Evolutionary conservation across 2,329 filamentous ascomycete genomes (phyloP).

Genomic region (Magnaporthales sp.): DNA sequence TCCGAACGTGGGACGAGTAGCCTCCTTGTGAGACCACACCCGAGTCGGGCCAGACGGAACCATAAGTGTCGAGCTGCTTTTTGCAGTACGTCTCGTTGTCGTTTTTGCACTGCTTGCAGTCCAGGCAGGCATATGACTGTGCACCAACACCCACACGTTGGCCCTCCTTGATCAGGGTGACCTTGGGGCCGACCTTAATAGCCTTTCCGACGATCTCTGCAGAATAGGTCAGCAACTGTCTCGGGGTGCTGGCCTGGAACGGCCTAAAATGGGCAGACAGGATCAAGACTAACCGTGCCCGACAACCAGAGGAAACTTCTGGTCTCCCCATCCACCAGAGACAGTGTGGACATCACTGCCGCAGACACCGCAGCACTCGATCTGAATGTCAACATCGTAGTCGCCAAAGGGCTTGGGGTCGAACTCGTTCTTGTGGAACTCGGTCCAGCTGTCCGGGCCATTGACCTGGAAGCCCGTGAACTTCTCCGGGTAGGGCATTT

Average conservation of each 20-base stretch:
- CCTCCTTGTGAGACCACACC: slow-evolving; percentile 53
- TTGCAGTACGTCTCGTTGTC: slow-evolving; percentile 62
- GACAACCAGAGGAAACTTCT: slow-evolving; percentile 55
- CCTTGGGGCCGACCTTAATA: slow-evolving; percentile 56
- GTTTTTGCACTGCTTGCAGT: slow-evolving; percentile 56
- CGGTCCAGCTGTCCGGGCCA: slow-evolving; percentile 42
- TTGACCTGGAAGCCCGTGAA: slow-evolving; percentile 54
- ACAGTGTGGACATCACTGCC: slow-evolving; percentile 66
- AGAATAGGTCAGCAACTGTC: neutral
- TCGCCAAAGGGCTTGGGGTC: slow-evolving; percentile 80
- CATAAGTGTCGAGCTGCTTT: slow-evolving; percentile 53
- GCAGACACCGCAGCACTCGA: slow-evolving; percentile 72
- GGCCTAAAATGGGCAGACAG: too few relatives aligned
- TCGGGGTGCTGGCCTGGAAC: neutral
- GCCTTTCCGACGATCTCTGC: slow-evolving; percentile 62
- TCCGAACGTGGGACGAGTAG: slow-evolving; percentile 26
- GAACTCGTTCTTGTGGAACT: slow-evolving; percentile 66
- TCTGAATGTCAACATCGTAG: slow-evolving; percentile 80
- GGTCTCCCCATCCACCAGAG: slow-evolving; percentile 57
- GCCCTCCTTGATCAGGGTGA: slow-evolving; percentile 50
- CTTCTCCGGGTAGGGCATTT: slow-evolving; percentile 48
- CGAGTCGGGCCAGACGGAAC: slow-evolving; percentile 37
- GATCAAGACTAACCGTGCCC: slow-evolving; percentile 45
- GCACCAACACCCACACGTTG: slow-evolving; percentile 62
- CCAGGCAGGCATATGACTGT: slow-evolving; percentile 55